Percentiles rank a stretch among this genome's conserved stretches.
Conservation (phyloP, 495 filamentous ascomycete species). For the Penicillium soppii region DNA sequence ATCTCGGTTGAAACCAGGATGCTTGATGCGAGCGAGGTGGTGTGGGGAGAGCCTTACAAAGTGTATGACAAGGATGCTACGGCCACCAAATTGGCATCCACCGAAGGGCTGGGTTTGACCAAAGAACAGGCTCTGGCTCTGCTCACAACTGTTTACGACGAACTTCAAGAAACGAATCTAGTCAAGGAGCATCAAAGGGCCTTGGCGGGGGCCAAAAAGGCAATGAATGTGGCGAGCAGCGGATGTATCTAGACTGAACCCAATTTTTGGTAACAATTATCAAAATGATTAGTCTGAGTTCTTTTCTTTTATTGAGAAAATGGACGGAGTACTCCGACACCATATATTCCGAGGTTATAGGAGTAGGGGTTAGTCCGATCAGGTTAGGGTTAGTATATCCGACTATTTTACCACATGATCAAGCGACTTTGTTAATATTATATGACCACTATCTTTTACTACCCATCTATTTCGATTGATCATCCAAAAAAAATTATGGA, state of each 20-base stretch:
- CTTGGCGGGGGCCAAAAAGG: neutral
- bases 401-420: neutral
- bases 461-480: neutral
- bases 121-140: no score
- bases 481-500: neutral
- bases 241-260: neutral
- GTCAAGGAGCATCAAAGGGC: no score
- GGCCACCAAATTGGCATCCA: no score
- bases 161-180: no score
- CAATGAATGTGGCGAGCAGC: neutral
- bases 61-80: no score
- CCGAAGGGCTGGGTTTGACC: no score
- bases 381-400: neutral
- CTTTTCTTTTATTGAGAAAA: neutral
- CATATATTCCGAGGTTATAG: neutral
- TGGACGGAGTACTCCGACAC: no score
- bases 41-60: no score
- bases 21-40: no score
- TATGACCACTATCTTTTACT: neutral
- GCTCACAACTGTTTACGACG: no score
- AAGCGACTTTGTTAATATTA: neutral
- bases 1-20: no score
- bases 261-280: neutral
- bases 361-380: neutral
- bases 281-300: neutral